These are phyloP conservation scores for Cornus suecica DNA, from an alignment of 148 eudicot species.

Conservation along the genomic window DNA sequence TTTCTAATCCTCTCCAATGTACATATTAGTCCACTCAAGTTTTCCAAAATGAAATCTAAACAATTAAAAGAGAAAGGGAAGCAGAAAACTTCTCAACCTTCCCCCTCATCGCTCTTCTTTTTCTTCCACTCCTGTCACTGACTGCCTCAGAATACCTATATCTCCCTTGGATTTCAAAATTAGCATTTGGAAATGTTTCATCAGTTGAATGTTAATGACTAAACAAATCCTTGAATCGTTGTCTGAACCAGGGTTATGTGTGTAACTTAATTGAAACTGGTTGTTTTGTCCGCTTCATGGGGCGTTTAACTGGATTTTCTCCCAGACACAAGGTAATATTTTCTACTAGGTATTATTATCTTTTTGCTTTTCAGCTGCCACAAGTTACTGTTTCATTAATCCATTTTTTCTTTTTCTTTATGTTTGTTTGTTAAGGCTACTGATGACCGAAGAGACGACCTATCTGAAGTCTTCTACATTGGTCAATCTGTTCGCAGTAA, in stretches of 20 bases:
- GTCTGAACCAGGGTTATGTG: conserved; percentile 60
- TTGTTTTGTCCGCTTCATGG: conserved; percentile 88
- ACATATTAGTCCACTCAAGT: too few relatives aligned
- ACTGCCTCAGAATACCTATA: too few relatives aligned
- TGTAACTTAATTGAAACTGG: conserved; percentile 90
- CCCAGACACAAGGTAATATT: conserved; percentile 68
- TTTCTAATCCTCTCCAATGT: not conserved
- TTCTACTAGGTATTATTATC: not conserved
- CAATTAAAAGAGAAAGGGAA: too few relatives aligned
- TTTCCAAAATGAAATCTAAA: not conserved
- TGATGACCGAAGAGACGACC: conserved; percentile 58
- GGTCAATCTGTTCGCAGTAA: conserved; percentile 92
- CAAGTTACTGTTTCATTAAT: not conserved
- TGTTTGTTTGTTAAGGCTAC: conserved; percentile 39
- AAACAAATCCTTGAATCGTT: not conserved
- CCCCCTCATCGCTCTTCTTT: not conserved
- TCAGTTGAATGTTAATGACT: not conserved
- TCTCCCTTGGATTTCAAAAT: not conserved
- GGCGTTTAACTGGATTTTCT: conserved; percentile 88
- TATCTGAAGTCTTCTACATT: conserved; percentile 64
- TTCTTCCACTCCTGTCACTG: too few relatives aligned
- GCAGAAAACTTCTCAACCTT: too few relatives aligned
- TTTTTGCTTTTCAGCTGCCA: not conserved
- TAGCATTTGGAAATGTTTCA: not conserved
- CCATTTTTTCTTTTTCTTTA: not conserved